Conservation (phyloP, 345 rosid genomes). For the Clausena lansium region DNA sequence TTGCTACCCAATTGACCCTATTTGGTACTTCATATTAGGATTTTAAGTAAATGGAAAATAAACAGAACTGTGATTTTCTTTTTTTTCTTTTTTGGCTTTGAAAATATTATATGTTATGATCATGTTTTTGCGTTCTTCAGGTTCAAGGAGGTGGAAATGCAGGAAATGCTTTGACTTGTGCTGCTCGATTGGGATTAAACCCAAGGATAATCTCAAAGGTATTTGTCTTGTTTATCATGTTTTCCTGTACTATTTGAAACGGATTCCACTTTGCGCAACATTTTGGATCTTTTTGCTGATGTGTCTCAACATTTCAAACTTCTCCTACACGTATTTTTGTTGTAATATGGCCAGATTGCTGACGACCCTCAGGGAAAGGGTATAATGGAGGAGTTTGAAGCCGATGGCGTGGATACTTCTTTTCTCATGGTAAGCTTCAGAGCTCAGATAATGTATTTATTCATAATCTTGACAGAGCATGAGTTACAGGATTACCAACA, state of each 20-base stretch:
- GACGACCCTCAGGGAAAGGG: constrained; percentile 56
- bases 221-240: neutral
- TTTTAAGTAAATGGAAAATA: neutral
- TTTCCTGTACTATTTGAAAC: neutral
- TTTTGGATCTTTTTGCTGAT: neutral
- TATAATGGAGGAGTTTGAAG: constrained; percentile 50
- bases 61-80: neutral
- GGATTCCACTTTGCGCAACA: neutral
- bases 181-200: constrained; percentile 59
- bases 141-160: constrained; percentile 81
- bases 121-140: constrained; percentile 24
- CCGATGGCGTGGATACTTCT: constrained; percentile 65
- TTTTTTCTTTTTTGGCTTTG: neutral
- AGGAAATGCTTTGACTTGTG: constrained; percentile 61
- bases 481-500: neutral
- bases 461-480: neutral
- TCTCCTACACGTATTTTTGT: neutral
- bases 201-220: constrained; percentile 68
- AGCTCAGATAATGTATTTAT: neutral
- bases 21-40: neutral
- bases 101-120: neutral
- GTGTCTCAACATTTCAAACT: neutral
- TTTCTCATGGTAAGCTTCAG: constrained; percentile 48
- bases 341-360: constrained; percentile 34
- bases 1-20: neutral